Percentiles rank a stretch among this genome's conserved stretches.
phyloP scores from a whole-genome alignment of 192 early-diverging fungal genomes.

The Powellomyces hirtus region DNA sequence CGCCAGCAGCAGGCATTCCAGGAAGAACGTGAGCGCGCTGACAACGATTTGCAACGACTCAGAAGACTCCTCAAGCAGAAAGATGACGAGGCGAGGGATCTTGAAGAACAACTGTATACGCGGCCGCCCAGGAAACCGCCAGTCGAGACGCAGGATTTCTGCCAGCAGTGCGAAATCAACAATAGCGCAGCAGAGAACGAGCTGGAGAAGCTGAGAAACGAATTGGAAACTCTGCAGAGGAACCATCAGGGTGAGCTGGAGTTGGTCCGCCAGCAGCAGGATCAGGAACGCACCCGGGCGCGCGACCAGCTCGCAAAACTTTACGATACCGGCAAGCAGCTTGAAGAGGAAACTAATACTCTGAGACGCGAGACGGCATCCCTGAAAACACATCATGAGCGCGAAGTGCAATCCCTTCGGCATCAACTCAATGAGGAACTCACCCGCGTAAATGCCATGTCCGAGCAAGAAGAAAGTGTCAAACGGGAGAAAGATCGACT shows the following conservation, averaged over 20 bases:
- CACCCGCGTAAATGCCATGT: neutral
- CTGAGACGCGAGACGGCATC: neutral
- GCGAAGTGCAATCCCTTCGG: neutral
- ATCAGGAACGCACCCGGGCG: neutral
- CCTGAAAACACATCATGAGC: neutral
- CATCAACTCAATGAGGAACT: neutral
- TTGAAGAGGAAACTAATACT: neutral
- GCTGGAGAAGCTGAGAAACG: neutral
- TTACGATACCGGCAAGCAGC: neutral
- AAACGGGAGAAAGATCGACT: neutral
- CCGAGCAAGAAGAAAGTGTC: neutral
- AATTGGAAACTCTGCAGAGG: neutral
- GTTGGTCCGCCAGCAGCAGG: neutral
- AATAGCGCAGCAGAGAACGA: no score
- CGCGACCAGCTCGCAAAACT: neutral
- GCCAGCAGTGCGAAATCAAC: slow-evolving; percentile 18
- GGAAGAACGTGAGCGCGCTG: slow-evolving; percentile 8
- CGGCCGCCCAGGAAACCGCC: neutral
- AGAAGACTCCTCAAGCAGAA: slow-evolving; percentile 7
- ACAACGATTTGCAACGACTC: slow-evolving; percentile 8
- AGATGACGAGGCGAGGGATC: neutral
- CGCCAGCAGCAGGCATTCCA: neutral
- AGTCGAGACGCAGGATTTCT: slow-evolving; percentile 17
- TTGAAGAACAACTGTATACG: slow-evolving; percentile 9
- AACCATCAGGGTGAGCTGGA: neutral